Base-by-base conservation (phyloP, 805 yeast species). In the Ogataea philodendri region DNA sequence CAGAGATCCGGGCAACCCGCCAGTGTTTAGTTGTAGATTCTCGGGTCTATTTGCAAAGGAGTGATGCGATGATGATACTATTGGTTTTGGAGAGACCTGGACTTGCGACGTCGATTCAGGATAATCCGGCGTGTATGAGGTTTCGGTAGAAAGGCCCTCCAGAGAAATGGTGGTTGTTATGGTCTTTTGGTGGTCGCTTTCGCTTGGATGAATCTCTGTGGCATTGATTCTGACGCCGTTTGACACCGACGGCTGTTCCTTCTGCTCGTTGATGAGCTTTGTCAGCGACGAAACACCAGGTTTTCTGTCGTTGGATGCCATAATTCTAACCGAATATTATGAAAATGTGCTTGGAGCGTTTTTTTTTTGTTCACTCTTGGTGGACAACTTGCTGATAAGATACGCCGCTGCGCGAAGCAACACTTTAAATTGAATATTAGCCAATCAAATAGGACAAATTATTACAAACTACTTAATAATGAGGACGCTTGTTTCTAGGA, bases 1-100 rank as follows among this genome's bases (percentile, higher is more conserved):
- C 46, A 81, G 63, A 33, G 65, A 81, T 14, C 61, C 50, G 11
- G 52, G 51, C 15, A 63, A 55, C 23, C 54, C 52, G 14, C 60
- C 51, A 13, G 35, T 24, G 32, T 39, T 34, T 7, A 32, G 31
- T 22, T 44, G 48, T 24, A 33, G 32, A 30, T 48, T 46, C 9
- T 44, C 22, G 6, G 36, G 37, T 30, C 44, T 35, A 7, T 35
- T 35, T 7, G 29, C 15, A 26, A 26, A 39, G 7, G 50, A 41
- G 9, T 39, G 29, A 9, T 31, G 29, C n/a, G 44, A 30, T 11
- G 48, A 41, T 2, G 48, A 27, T 5, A 33, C 35, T n/a, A 37
- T 37, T 11, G 41, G 41, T 26, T 37, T 31, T 4, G 41, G 41
- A 15, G 35, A 22, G n/a, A 31, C 32, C n/a, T 30, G 32, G 7